A percentile compares a stretch with the other conserved stretches of the same genome.
These are phyloP conservation scores for Penicillium robsamsonii DNA, from an alignment of 495 filamentous ascomycete species.

Conservation along the genomic window DNA sequence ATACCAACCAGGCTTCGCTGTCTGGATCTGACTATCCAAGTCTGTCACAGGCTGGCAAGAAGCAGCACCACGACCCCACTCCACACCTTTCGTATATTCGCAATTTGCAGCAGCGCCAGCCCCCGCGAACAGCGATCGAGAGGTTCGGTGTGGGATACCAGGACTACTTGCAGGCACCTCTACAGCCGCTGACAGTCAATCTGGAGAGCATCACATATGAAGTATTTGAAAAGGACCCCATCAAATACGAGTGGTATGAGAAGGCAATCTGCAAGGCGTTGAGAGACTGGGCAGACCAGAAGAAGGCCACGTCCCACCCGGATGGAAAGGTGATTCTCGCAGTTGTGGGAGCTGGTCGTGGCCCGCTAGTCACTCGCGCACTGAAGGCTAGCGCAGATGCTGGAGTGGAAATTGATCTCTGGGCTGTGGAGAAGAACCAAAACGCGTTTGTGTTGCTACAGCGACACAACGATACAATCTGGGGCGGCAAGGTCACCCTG, in stretches of 20 bases:
- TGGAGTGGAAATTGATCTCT: constrained; percentile 74
- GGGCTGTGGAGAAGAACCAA: constrained; percentile 97
- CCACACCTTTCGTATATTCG: constrained; percentile 78
- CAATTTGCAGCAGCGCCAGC: constrained; percentile 80
- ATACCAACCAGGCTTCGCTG: constrained; percentile 31
- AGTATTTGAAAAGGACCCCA: constrained; percentile 96
- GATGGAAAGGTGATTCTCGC: constrained; percentile 78
- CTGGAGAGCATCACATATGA: constrained; percentile 97
- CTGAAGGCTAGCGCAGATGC: constrained; percentile 74
- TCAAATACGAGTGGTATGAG: constrained; percentile 98
- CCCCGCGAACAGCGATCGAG: constrained; percentile 60
- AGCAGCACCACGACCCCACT: constrained; percentile 54
- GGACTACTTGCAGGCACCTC: constrained; percentile 89
- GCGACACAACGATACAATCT: constrained; percentile 73
- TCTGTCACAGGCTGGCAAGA: constrained; percentile 58
- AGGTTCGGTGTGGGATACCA: constrained; percentile 77
- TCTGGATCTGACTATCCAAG: constrained; percentile 61
- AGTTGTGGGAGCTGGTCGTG: constrained; percentile 88
- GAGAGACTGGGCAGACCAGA: constrained; percentile 69
- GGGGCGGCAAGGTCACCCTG: constrained; percentile 73
- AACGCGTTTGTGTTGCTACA: constrained; percentile 93
- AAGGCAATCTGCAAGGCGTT: constrained; percentile 77
- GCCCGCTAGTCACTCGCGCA: constrained; percentile 84
- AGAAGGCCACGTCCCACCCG: constrained; percentile 67
- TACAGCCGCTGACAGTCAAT: constrained; percentile 95